These are phyloP conservation scores for Penicillium paxilli DNA, from an alignment of 495 filamentous ascomycete genomes.

Conservation along the genomic window DNA sequence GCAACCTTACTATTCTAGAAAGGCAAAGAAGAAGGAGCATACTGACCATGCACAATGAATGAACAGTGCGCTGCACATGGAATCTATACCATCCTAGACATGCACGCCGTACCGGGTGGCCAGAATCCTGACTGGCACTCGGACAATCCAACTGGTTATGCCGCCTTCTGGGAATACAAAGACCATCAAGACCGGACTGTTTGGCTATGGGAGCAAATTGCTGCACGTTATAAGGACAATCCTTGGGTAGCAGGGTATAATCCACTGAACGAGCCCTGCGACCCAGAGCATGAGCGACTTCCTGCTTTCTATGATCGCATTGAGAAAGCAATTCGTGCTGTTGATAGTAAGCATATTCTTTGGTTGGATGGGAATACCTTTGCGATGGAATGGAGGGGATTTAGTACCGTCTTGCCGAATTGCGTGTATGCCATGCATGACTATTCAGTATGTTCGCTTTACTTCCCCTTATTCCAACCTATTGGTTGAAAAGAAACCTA, in stretches of 20 bases:
- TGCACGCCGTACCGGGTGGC: constrained; percentile 64
- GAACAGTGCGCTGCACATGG: constrained; percentile 55
- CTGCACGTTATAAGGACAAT: constrained; percentile 56
- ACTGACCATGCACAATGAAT: background rate
- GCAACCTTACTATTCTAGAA: too few species aligned
- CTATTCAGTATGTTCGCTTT: constrained; percentile 42
- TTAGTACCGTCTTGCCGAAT: constrained; percentile 50
- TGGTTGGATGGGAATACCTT: constrained; percentile 69
- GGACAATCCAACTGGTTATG: constrained; percentile 53
- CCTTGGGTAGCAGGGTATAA: constrained; percentile 64
- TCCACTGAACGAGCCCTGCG: constrained; percentile 65
- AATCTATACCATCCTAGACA: constrained; percentile 63
- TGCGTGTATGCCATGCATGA: constrained; percentile 64
- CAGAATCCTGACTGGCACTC: constrained; percentile 69
- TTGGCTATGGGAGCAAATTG: constrained; percentile 61
- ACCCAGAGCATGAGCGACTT: constrained; percentile 56
- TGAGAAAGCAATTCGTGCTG: constrained; percentile 56
- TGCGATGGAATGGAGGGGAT: constrained; percentile 54
- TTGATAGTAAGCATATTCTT: constrained; percentile 63
- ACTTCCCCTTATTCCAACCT: too few species aligned
- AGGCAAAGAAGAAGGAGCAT: background rate
- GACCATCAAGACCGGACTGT: constrained; percentile 61
- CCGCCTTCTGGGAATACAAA: constrained; percentile 64
- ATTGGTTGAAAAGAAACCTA: background rate
- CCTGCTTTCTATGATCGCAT: constrained; percentile 57